Conservation (phyloP, 768 basidiomycete species). For the Boletus sensibilis region DNA sequence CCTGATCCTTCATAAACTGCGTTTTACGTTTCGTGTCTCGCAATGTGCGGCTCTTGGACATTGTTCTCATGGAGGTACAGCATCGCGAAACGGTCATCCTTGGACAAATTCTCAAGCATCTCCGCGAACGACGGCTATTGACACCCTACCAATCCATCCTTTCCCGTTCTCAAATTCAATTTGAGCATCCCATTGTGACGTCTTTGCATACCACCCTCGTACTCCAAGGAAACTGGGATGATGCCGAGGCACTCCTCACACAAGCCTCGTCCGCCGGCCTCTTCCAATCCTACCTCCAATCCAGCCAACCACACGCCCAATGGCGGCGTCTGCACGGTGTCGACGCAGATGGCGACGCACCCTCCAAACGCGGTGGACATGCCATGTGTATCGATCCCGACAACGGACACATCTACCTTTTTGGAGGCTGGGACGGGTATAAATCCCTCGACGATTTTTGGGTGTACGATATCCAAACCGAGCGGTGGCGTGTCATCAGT, state of each 20-base stretch:
- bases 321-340: constrained; percentile 63
- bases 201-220: constrained; percentile 63
- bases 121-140: constrained; percentile 71
- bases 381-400: constrained; percentile 76
- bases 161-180: constrained; percentile 20
- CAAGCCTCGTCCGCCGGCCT: constrained; percentile 53
- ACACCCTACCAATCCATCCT: constrained; percentile 47
- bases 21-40: not conserved
- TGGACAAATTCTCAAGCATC: constrained; percentile 53
- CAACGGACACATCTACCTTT: constrained; percentile 64
- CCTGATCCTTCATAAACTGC: not conserved
- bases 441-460: constrained; percentile 78
- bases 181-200: constrained; percentile 72
- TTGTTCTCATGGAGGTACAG: constrained; percentile 35
- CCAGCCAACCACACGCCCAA: constrained; percentile 53
- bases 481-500: constrained; percentile 63
- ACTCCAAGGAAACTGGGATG: constrained; percentile 61
- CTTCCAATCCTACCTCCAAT: constrained; percentile 57
- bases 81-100: constrained; percentile 65
- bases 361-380: constrained; percentile 71
- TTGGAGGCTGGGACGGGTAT: constrained; percentile 78
- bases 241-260: constrained; percentile 53
- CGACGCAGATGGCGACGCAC: constrained; percentile 63
- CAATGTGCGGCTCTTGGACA: not conserved
- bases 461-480: constrained; percentile 60